Conservation (phyloP, 1,139 yeast genomes). For the Debaryomyces coudertii region DNA sequence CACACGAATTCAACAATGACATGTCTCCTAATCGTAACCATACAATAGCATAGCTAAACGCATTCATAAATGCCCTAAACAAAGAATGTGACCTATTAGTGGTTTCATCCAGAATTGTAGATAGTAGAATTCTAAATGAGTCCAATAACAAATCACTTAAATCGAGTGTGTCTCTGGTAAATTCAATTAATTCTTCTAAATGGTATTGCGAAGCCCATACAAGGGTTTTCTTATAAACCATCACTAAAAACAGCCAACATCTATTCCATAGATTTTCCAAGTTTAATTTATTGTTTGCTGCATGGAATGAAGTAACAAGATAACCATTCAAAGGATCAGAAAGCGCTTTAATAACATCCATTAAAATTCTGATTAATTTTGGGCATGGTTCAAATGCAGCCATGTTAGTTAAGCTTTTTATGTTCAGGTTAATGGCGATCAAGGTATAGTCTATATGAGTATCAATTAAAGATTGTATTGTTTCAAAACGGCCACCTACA, state of each 20-base stretch:
- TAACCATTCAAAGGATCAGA: conserved; percentile 68
- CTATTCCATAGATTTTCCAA: conserved; percentile 57
- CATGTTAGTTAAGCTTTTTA: conserved; percentile 48
- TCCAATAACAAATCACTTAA: conserved; percentile 69
- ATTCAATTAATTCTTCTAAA: conserved; percentile 64
- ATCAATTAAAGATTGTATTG: conserved; percentile 57
- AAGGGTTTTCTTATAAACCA: conserved; percentile 69
- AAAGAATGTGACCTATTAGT: conserved; percentile 24
- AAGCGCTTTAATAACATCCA: conserved; percentile 70
- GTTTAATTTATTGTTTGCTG: conserved; percentile 11
- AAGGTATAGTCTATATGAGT: conserved; percentile 48
- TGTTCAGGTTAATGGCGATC: conserved; percentile 49
- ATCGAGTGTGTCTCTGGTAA: conserved; percentile 85
- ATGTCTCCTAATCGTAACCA: conserved; percentile 85
- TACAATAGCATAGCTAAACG: conserved; percentile 65
- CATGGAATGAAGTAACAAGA: conserved; percentile 20
- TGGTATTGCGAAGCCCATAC: conserved; percentile 72
- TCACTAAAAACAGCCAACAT: conserved; percentile 71
- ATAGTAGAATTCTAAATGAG: conserved; percentile 60
- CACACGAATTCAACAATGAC: conserved; percentile 74
- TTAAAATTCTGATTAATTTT: conserved; percentile 69
- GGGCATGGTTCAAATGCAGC: conserved; percentile 75
- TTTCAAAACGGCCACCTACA: conserved; percentile 68
- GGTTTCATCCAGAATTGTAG: conserved; percentile 25
- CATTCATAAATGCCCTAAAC: conserved; percentile 43